Base-by-base conservation (phyloP, 177 flowering plant species). In the Telopea speciosissima region DNA sequence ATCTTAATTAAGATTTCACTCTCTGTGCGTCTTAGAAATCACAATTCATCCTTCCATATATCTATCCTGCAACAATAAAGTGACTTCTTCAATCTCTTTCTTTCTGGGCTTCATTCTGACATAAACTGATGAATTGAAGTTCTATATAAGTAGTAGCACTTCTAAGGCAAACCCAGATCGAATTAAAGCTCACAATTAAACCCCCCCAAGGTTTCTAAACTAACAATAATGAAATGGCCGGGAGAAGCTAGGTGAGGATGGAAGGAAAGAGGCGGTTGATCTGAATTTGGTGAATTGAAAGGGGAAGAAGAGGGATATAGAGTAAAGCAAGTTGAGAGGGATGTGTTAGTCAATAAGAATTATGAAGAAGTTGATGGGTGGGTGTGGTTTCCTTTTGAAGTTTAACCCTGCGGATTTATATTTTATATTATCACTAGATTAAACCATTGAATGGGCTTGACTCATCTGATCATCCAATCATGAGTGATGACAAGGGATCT, bases 281-380 rank as follows among this genome's bases (percentile, higher is more conserved):
- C 64, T 52, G 28, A 61, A 78, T 76, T 74, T 73, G 80, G 77
- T 77, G 74, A n/a, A n/a, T n/a, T n/a, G n/a, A 77, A 65, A 28
- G 31, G 31, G 40, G 40, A n/a, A n/a, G n/a, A n/a, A 0, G 40
- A 36, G 40, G 69, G 66, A 65, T 31, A n/a, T n/a, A n/a, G n/a
- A 56, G 45, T 9, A 26, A 36, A 75, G 74, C 71, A 75, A 71
- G 79, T 76, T 77, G 76, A 66, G 61, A 24, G 36, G 68, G n/a
- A 2, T 31, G 3, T 36, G 21, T 63, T 68, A 73, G 70, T 75
- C 79, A 74, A 72, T 66, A 2, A 24, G 64, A 70, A 76, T 81
- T 36, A 76, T 78, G 64, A 70, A 42, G 24, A 67, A 5, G 72
- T 71, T 75, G 77, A 66, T 75, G 31, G 14, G 21, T 54, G 16